Evolutionary conservation across 2,329 filamentous ascomycete species (phyloP).

Genomic region (Botrytis deweyae): DNA sequence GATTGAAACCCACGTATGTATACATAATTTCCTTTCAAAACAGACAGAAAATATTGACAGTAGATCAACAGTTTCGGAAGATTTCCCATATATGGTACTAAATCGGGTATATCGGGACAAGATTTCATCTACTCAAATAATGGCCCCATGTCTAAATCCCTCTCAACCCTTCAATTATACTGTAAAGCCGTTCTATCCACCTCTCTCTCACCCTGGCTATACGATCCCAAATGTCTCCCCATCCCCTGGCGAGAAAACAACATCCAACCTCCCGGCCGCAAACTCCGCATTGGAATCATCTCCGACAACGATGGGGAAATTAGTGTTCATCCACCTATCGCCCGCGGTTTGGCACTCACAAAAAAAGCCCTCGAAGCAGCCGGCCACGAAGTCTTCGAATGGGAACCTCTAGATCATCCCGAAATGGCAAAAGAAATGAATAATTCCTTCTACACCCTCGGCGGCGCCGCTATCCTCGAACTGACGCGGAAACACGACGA

Average conservation of each 20-base stretch:
- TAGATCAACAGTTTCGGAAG: conserved; percentile 36
- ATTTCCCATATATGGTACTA: conserved; percentile 19
- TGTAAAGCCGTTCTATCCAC: conserved; percentile 23
- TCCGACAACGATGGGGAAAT: conserved; percentile 25
- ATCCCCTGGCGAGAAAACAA: conserved; percentile 32
- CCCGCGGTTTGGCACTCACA: conserved; percentile 14
- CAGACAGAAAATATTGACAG: background rate
- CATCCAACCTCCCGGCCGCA: conserved; percentile 20
- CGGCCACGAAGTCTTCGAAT: conserved; percentile 20
- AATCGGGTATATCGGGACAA: conserved; percentile 22
- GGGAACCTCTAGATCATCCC: conserved; percentile 36
- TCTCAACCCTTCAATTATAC: conserved; percentile 15
- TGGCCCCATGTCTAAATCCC: conserved; percentile 19
- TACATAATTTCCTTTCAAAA: background rate
- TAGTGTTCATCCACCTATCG: conserved; percentile 17
- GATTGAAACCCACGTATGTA: conserved; percentile 41
- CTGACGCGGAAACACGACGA: conserved; percentile 36
- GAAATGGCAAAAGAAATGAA: conserved; percentile 37
- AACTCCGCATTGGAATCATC: conserved; percentile 25
- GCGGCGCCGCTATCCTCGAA: conserved; percentile 37
- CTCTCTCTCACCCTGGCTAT: conserved; percentile 36
- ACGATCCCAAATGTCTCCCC: conserved; percentile 41
- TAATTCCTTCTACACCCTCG: conserved; percentile 39
- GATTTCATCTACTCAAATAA: conserved; percentile 19
- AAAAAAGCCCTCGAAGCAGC: conserved; percentile 7